phyloP scores from a whole-genome alignment of 2,329 filamentous ascomycete species.

The Nakataea oryzae region DNA sequence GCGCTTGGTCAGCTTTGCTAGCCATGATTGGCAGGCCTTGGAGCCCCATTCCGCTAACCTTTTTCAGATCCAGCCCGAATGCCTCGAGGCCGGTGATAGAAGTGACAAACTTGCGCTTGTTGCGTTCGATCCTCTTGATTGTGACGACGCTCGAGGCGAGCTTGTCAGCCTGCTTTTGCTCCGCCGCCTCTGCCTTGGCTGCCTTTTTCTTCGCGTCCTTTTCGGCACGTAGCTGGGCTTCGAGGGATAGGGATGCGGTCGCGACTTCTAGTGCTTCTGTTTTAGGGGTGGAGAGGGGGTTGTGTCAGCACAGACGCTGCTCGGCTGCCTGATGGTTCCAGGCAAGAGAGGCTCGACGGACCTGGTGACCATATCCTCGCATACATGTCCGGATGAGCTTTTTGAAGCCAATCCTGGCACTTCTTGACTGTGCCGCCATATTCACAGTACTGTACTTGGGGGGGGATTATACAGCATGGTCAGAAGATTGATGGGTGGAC shows the following conservation, averaged over 20 bases:
- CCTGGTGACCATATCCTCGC: conserved; percentile 75
- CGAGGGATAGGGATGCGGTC: conserved; percentile 75
- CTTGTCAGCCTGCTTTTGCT: conserved; percentile 72
- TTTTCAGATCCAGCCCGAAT: conserved; percentile 89
- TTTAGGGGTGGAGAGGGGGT: neutral
- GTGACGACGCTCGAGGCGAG: conserved; percentile 73
- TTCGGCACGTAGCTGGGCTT: conserved; percentile 86
- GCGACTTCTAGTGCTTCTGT: conserved; percentile 73
- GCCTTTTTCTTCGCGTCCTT: conserved; percentile 97
- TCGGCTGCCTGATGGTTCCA: neutral
- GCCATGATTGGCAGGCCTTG: neutral
- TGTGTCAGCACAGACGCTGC: neutral
- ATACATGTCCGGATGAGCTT: conserved; percentile 65
- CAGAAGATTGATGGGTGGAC: neutral
- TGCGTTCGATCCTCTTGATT: conserved; percentile 95
- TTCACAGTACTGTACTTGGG: conserved; percentile 73
- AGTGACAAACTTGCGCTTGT: conserved; percentile 96
- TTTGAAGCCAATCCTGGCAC: conserved; percentile 90
- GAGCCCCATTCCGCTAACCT: conserved; percentile 29
- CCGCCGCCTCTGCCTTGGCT: conserved; percentile 80
- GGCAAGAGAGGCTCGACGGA: conserved; percentile 25
- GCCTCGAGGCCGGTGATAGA: conserved; percentile 83
- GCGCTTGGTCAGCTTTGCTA: neutral
- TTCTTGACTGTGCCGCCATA: conserved; percentile 95
- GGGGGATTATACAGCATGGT: neutral